phyloP scores from a whole-genome alignment of 139 green algal genomes.

The Helicosporidium sp. region DNA sequence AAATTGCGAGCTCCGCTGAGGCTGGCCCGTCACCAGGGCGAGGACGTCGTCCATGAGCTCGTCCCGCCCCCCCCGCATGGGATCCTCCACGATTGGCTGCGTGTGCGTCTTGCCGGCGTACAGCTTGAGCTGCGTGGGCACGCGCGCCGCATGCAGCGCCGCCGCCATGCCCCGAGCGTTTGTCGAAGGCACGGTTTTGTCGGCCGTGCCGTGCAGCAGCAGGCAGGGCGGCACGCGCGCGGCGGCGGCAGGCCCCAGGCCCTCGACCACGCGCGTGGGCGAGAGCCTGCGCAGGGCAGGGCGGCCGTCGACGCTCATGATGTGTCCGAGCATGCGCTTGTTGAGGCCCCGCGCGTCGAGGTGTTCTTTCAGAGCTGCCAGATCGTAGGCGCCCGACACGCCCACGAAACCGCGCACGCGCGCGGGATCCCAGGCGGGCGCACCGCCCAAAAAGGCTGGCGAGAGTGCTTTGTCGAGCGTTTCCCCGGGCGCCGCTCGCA shows the following conservation, averaged over 20 bases:
- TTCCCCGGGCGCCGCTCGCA: background rate
- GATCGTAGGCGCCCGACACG: constrained; percentile 56
- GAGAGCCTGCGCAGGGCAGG: constrained; percentile 35
- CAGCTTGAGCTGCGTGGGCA: constrained; percentile 12
- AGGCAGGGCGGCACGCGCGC: constrained; percentile 31
- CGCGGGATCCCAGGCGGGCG: constrained; percentile 29
- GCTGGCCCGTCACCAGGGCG: constrained; percentile 13
- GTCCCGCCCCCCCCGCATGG: constrained; percentile 25
- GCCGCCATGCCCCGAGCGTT: constrained; percentile 31
- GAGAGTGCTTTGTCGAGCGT: too few species aligned
- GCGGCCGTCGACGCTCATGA: constrained; percentile 28
- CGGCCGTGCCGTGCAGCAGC: constrained; percentile 58
- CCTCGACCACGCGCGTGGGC: constrained; percentile 22
- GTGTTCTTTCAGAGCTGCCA: constrained; percentile 51
- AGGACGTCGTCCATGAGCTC: constrained; percentile 32
- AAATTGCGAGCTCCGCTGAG: constrained; percentile 14
- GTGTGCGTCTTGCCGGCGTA: constrained; percentile 37
- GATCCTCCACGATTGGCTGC: constrained; percentile 35
- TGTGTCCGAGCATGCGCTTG: constrained; percentile 30
- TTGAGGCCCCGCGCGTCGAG: constrained; percentile 58
- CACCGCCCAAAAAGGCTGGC: constrained; percentile 13
- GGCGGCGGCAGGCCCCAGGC: constrained; percentile 3
- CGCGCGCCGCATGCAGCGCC: constrained; percentile 23
- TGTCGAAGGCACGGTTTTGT: constrained; percentile 50
- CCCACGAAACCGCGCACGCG: constrained; percentile 35